Base-by-base conservation (phyloP, 345 rosid genomes). In the Arabis hirsuta region DNA sequence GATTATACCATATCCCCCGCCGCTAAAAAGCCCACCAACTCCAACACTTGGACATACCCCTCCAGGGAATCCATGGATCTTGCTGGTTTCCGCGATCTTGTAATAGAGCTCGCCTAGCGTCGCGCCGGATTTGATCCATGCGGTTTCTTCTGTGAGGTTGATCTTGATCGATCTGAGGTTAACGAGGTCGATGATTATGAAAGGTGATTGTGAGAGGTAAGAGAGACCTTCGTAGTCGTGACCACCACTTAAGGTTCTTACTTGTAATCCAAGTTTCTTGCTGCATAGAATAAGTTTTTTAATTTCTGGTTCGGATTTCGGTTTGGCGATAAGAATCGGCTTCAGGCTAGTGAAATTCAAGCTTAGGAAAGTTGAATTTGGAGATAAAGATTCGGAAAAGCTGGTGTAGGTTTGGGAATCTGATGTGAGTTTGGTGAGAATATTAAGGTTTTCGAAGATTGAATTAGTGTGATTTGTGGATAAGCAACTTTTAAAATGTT, bases 221-320 rank as follows among this genome's bases (percentile, higher is more conserved):
- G 96, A 90, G 52, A 86, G 74, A 29, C 89, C 96, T 62, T 86
- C 96, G 46, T 80, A 87, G 73, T 89, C 96, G 52, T 87, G 92
- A 45, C 96, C 96, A 5, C 96, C 96, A 43, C 96, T 87, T 9
- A 88, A 47, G 55, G 82, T 83, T 66, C 82, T 82, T 32, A 90
- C 63, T 48, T 83, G 84, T 4, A 83, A 64, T 2, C 79, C 85
- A 50, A 55, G 72, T 56, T 43, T 54, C 67, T 20, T 77, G 74
- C 67, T 82, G 47, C 71, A 87, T 81, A 65, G 71, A 11, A 90
- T 71, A 14, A 88, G 11, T 7, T 71, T 84, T 34, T 67, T 83
- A 20, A 87, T 77, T 60, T 86, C 88, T 38, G 85, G 55, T 41
- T 65, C 81, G 2, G 71, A 76, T 2, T 34, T 55, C 0, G 92